Evolutionary conservation across 768 basidiomycete species (phyloP).

Genomic region (Hemileccinum impolitum): DNA sequence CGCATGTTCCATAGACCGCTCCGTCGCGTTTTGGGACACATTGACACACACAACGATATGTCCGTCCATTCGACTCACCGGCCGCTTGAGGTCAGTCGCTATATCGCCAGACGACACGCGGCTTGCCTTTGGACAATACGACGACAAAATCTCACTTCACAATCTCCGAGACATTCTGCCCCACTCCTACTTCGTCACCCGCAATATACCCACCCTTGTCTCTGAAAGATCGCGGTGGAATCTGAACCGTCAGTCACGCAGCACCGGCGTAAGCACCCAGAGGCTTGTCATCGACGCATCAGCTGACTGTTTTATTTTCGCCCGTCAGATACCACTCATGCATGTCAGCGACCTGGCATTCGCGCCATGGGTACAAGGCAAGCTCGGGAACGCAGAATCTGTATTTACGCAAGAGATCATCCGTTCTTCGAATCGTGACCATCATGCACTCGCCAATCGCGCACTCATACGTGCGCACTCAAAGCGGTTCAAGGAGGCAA

Average conservation of each 20-base stretch:
- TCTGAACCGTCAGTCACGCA: neutral
- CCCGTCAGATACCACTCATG: slow-evolving; percentile 1
- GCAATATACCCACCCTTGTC: neutral
- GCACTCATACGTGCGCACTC: neutral
- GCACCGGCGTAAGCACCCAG: neutral
- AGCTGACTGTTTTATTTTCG: neutral
- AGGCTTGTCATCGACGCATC: neutral
- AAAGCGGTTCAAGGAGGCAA: slow-evolving; percentile 1
- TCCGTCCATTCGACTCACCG: neutral
- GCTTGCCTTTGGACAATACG: slow-evolving; percentile 4
- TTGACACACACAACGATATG: neutral
- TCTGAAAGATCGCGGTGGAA: neutral
- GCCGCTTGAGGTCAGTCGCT: neutral
- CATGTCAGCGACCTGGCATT: neutral
- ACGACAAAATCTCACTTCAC: neutral
- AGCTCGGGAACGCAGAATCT: slow-evolving; percentile 6
- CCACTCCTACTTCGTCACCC: slow-evolving; percentile 3
- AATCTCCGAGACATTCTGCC: slow-evolving; percentile 1
- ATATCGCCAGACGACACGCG: slow-evolving; percentile 1
- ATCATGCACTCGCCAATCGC: slow-evolving; percentile 5
- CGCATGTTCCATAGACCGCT: neutral
- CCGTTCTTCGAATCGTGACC: neutral
- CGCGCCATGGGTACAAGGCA: slow-evolving; percentile 3
- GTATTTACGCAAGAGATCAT: slow-evolving; percentile 3
- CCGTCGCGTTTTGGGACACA: slow-evolving; percentile 6